Percentiles rank a stretch among this genome's conserved stretches.
Evolutionary conservation across 2,329 filamentous ascomycete genomes (phyloP).

Genomic region (Aspergillus sp.): DNA sequence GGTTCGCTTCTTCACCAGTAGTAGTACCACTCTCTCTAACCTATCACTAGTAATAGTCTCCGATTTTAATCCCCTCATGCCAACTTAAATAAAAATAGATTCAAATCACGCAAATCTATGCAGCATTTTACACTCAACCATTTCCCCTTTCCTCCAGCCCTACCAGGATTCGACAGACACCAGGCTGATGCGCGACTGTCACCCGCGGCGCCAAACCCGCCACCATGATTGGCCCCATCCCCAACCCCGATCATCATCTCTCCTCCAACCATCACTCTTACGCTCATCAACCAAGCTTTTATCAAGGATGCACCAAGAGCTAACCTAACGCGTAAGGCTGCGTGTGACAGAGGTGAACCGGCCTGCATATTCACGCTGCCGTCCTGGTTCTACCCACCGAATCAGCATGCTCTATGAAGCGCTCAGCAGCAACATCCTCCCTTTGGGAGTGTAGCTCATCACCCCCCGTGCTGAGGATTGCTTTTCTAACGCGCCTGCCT

Average conservation of each 20-base stretch:
- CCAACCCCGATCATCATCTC: too few relatives aligned
- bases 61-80: too few relatives aligned
- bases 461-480: neutral
- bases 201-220: neutral
- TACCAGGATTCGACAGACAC: neutral
- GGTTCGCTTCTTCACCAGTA: too few relatives aligned
- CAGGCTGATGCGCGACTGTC: too few relatives aligned
- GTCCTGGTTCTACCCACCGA: neutral
- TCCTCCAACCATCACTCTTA: too few relatives aligned
- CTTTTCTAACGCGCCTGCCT: neutral
- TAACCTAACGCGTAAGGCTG: too few relatives aligned
- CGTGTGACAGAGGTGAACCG: neutral
- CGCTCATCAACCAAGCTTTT: neutral
- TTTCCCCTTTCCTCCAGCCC: neutral
- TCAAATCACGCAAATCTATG: too few relatives aligned
- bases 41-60: too few relatives aligned
- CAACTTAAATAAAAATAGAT: too few relatives aligned
- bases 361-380: neutral
- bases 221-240: neutral
- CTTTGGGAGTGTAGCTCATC: neutral
- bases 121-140: too few relatives aligned
- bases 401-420: neutral
- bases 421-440: neutral
- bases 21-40: too few relatives aligned
- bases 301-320: neutral